Conservation (phyloP, 2,329 filamentous ascomycete species). For the Neofusicoccum ribis region DNA sequence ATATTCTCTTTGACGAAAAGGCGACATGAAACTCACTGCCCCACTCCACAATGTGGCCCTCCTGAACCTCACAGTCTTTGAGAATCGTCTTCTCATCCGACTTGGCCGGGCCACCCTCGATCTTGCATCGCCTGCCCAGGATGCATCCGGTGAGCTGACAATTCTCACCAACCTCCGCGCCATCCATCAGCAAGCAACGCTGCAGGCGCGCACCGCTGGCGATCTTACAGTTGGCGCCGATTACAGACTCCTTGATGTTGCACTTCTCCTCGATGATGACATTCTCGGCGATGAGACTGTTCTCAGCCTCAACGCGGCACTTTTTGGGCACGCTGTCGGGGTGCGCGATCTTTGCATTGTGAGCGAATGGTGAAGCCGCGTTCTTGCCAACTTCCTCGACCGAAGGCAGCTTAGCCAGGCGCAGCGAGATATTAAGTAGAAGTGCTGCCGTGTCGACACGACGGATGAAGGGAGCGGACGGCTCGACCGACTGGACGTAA, state of each 20-base stretch:
- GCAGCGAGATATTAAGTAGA: slow-evolving; percentile 77
- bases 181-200: slow-evolving; percentile 92
- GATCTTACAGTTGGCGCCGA: slow-evolving; percentile 86
- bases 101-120: slow-evolving; percentile 71
- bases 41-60: slow-evolving; percentile 78
- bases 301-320: slow-evolving; percentile 78
- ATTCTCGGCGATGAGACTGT: slow-evolving; percentile 84
- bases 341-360: slow-evolving; percentile 77
- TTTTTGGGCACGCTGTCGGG: slow-evolving; percentile 77
- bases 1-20: neutral
- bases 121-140: slow-evolving; percentile 73
- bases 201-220: slow-evolving; percentile 80
- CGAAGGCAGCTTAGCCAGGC: slow-evolving; percentile 80
- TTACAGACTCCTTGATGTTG: slow-evolving; percentile 88
- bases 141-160: slow-evolving; percentile 87
- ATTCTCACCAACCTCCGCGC: slow-evolving; percentile 78
- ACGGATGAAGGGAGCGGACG: slow-evolving; percentile 66
- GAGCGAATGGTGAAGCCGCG: slow-evolving; percentile 70
- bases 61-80: slow-evolving; percentile 89
- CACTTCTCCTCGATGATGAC: slow-evolving; percentile 85
- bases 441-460: slow-evolving; percentile 86
- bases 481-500: slow-evolving; percentile 71
- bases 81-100: slow-evolving; percentile 54
- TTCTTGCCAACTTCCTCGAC: slow-evolving; percentile 60
- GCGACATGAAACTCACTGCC: slow-evolving; percentile 49